These are phyloP conservation scores for Cucurbitaria berberidis DNA, from an alignment of 2,329 filamentous ascomycete genomes.

Conservation along the genomic window DNA sequence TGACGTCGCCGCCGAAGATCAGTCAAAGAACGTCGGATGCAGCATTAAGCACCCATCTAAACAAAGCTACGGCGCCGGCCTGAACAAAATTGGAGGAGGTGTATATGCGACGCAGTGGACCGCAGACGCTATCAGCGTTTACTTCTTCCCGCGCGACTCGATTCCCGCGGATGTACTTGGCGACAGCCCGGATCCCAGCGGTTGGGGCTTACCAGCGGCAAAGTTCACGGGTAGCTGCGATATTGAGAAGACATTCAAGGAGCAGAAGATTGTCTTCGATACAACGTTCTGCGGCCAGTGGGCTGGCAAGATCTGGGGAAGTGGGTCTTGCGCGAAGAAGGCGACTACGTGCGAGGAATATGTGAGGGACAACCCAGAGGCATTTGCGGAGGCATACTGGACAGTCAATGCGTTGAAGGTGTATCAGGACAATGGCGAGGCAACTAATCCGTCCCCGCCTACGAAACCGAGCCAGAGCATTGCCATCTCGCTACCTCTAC, in stretches of 20 bases:
- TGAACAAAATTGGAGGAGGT: conserved; percentile 58
- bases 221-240: conserved; percentile 73
- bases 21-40: conserved; percentile 51
- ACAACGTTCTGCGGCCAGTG: conserved; percentile 88
- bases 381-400: conserved; percentile 79
- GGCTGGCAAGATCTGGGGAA: conserved; percentile 71
- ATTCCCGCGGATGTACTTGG: conserved; percentile 69
- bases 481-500: conserved; percentile 12
- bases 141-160: conserved; percentile 75
- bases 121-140: conserved; percentile 72
- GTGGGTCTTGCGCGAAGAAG: conserved; percentile 65
- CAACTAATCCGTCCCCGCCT: conserved; percentile 15
- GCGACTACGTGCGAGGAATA: conserved; percentile 73
- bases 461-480: conserved; percentile 19
- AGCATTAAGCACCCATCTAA: conserved; percentile 50
- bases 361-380: conserved; percentile 72
- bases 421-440: conserved; percentile 39
- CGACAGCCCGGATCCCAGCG: conserved; percentile 66
- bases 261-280: conserved; percentile 80
- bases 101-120: conserved; percentile 69
- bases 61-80: conserved; percentile 57
- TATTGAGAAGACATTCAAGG: conserved; percentile 71
- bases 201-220: conserved; percentile 73
- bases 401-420: conserved; percentile 60
- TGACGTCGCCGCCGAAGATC: conserved; percentile 52